These are phyloP conservation scores for Pythium sukuiense DNA, from an alignment of 352 stramenopile species.

Conservation along the genomic window DNA sequence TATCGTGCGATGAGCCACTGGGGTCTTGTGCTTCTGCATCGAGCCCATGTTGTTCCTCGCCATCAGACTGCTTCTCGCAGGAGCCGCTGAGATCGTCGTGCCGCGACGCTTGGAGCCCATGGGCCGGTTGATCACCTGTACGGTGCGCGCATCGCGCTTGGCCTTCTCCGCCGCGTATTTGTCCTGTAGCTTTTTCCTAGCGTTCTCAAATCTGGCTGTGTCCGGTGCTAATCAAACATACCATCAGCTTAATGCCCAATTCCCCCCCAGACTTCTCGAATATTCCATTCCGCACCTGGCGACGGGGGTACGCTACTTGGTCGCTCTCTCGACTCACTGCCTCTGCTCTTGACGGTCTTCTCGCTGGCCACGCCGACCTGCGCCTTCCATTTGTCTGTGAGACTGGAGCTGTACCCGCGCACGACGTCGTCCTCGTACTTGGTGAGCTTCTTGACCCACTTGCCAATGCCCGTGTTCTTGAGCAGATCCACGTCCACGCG, in stretches of 20 bases:
- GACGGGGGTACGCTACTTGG: constrained; percentile 2
- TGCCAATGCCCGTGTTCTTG: constrained; percentile 75
- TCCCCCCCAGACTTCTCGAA: background rate
- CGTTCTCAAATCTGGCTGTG: constrained; percentile 59
- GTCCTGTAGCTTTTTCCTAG: constrained; percentile 71
- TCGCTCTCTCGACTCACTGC: constrained; percentile 2
- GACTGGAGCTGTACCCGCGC: constrained; percentile 71
- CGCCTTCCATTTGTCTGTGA: constrained; percentile 84
- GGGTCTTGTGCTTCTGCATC: constrained; percentile 7
- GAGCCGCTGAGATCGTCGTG: constrained; percentile 62
- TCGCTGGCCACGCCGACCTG: constrained; percentile 53
- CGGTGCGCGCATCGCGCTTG: constrained; percentile 67
- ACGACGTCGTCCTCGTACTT: constrained; percentile 86
- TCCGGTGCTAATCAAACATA: constrained; percentile 28
- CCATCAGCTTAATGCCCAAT: background rate
- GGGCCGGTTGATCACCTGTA: constrained; percentile 69
- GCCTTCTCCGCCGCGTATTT: constrained; percentile 71
- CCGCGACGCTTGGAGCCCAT: constrained; percentile 53
- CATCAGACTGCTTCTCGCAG: constrained; percentile 47
- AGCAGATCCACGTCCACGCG: constrained; percentile 77
- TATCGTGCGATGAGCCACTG: constrained; percentile 1
- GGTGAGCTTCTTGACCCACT: constrained; percentile 81
- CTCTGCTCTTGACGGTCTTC: constrained; percentile 16
- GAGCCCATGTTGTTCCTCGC: constrained; percentile 24
- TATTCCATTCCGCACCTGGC: constrained; percentile 5